Base-by-base conservation (phyloP, 768 basidiomycete genomes). In the Tylopilus cervinicoccineus region DNA sequence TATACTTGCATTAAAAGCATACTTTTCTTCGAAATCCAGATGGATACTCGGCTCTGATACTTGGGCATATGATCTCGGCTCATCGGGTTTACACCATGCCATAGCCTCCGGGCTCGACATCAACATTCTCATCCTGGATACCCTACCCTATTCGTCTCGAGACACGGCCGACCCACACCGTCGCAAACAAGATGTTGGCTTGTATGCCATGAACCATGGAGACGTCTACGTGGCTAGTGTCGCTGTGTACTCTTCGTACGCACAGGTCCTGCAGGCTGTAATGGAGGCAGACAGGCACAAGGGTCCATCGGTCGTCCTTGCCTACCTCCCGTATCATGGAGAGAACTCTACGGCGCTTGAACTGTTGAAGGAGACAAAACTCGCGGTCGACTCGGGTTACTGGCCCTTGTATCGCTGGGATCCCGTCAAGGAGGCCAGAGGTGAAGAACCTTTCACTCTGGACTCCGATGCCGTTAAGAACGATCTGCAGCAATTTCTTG, bases 331-430 rank as follows among this genome's bases (percentile, higher is more conserved):
- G 1, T 94, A 95, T 70, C 76, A 78, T 41, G 72, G 73, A 5
- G 94, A 96, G 61, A 74, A 82, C 47, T 72, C 83, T 0, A 76
- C 85, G 0, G 91, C 94, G 3, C 80, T 99, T 29, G 84, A 94
- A 28, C 72, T 98, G n/a, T 76, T 99, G 48, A 94, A 96, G 73
- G 93, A 95, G 73, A 99, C 94, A 22, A 99, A 98, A 65, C 79
- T 93, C 42, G 95, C 95, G 6, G 89, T 98, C 33, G 94, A 97
- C 58, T 79, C 88, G 10, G 95, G 95, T 3, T 95, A 94, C 70
- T 98, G 96, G 96, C 95, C 95, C 0, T 74, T 98, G 44, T 99
- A 98, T 76, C 81, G 96, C 47, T 99, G 95, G 94, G 86, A 99
- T 67, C 96, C 96, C 0, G 77, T 78, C 59, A 87, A 88, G 66